A percentile compares a stretch with the other conserved stretches of the same genome.
These are phyloP conservation scores for Apiospora arundinis DNA, from an alignment of 2,329 filamentous ascomycete genomes.

Conservation along the genomic window DNA sequence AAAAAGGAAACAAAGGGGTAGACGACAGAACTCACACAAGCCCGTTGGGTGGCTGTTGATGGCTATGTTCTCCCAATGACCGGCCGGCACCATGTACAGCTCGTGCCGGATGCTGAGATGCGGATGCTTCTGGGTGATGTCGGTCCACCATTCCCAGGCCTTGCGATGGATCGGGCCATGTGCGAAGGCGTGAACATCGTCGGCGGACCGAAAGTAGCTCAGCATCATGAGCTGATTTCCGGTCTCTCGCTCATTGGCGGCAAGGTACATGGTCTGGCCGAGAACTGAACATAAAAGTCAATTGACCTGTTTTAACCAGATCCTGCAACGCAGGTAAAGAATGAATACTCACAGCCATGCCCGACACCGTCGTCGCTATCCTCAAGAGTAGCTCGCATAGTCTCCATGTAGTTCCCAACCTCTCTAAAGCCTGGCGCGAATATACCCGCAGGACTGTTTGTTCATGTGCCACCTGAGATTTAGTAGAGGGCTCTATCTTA, in stretches of 20 bases:
- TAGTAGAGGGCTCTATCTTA: neutral
- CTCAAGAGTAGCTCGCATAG: neutral
- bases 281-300: neutral
- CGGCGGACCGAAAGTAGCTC: slow-evolving; percentile 10
- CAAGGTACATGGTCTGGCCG: neutral
- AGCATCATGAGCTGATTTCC: neutral
- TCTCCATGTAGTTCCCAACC: neutral
- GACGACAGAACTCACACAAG: neutral
- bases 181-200: neutral
- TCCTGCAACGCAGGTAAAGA: neutral
- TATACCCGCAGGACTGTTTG: neutral
- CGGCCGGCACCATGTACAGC: neutral
- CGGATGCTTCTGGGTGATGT: neutral
- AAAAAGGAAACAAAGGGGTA: neutral
- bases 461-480: neutral
- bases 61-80: neutral
- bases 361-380: no score
- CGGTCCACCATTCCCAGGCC: neutral
- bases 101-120: slow-evolving; percentile 7
- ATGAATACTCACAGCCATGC: neutral
- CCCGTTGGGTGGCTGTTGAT: neutral
- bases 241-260: neutral
- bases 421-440: neutral
- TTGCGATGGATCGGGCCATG: neutral
- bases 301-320: neutral